phyloP scores from a whole-genome alignment of 2,329 filamentous ascomycete species.

The Cephalotrichum gorgonifer region DNA sequence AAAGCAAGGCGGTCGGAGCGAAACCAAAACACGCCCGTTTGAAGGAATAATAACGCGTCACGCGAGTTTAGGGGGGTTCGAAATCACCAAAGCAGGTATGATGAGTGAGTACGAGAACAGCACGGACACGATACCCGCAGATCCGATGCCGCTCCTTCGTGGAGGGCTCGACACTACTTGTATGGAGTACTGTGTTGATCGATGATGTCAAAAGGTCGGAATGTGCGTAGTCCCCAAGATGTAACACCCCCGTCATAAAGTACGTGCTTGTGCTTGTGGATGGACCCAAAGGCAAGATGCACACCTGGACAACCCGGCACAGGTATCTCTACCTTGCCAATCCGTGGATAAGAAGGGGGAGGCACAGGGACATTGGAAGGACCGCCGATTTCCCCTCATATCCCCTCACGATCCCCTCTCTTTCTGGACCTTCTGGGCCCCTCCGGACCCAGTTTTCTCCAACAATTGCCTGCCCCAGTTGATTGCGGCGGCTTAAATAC shows the following conservation, averaged over 20 bases:
- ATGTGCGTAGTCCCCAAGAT: not conserved
- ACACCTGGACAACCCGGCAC: no score
- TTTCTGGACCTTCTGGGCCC: no score
- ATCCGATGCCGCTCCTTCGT: not conserved
- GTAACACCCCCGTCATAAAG: no score
- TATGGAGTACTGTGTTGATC: not conserved
- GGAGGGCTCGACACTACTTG: no score
- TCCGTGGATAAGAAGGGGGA: no score
- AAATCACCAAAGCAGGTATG: not conserved
- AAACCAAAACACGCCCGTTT: not conserved
- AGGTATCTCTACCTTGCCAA: no score
- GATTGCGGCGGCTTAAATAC: not conserved
- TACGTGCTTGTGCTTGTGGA: no score
- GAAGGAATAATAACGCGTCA: not conserved
- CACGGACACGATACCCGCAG: not conserved
- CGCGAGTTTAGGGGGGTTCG: not conserved
- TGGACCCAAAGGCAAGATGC: no score
- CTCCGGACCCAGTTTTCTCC: not conserved
- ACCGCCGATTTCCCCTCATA: not conserved
- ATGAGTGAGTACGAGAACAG: not conserved
- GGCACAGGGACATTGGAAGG: no score
- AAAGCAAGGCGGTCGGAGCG: not conserved
- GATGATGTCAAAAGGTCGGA: not conserved
- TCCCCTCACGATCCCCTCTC: not conserved
- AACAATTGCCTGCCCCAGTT: not conserved